A percentile compares a stretch with the other conserved stretches of the same genome.
phyloP scores from a whole-genome alignment of 2,329 filamentous ascomycete species.

The Calonectria pauciramosa region DNA sequence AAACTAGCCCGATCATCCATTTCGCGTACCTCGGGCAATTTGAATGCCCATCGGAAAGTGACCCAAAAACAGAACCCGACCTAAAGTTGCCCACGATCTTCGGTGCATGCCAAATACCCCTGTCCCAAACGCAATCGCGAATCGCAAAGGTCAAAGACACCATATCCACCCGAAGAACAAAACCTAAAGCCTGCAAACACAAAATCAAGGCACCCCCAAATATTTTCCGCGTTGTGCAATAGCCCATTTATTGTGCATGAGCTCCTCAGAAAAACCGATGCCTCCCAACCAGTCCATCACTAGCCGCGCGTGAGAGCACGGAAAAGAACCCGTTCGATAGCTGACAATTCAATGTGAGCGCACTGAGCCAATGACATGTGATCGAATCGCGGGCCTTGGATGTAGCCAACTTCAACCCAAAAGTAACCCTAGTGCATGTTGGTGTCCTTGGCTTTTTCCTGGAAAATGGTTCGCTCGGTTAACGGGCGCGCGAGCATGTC shows the following conservation, averaged over 20 bases:
- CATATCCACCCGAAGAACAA: neutral
- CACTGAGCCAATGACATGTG: slow-evolving; percentile 62
- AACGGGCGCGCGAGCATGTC: slow-evolving; percentile 57
- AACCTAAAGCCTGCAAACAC: neutral
- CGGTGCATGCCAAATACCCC: neutral
- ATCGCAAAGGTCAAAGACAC: slow-evolving; percentile 4
- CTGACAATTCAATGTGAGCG: slow-evolving; percentile 61
- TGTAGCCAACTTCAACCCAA: slow-evolving; percentile 62
- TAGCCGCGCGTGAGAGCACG: slow-evolving; percentile 51
- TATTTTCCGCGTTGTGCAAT: neutral
- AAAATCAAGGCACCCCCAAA: neutral
- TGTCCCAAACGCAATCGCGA: neutral
- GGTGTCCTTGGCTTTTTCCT: slow-evolving; percentile 49
- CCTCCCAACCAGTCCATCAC: neutral
- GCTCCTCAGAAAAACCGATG: neutral
- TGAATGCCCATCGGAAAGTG: neutral
- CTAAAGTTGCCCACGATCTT: neutral
- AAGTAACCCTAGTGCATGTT: slow-evolving; percentile 67
- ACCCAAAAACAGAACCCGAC: slow-evolving; percentile 2
- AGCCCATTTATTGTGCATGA: neutral
- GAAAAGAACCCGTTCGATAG: slow-evolving; percentile 64
- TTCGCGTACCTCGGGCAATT: neutral
- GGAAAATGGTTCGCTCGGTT: slow-evolving; percentile 56
- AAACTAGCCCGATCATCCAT: neutral
- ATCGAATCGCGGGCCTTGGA: slow-evolving; percentile 58